Conservation (phyloP, 768 basidiomycete genomes). For the Termitomyces sp. region DNA sequence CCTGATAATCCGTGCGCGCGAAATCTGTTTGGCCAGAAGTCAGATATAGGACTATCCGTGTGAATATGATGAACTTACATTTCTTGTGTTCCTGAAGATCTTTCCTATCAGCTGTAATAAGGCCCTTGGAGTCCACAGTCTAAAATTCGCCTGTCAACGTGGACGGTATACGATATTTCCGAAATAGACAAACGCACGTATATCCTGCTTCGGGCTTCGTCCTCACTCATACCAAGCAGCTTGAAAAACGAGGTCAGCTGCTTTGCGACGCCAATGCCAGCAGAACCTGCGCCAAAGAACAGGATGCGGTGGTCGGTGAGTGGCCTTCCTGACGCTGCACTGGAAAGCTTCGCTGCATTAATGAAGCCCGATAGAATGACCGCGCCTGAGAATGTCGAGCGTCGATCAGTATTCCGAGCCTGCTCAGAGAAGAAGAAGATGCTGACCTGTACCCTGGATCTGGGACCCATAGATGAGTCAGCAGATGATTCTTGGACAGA, state of each 20-base stretch:
- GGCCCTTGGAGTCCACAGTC: constrained; percentile 77
- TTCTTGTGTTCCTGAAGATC: constrained; percentile 73
- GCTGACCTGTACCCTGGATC: constrained; percentile 62
- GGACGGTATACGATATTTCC: not conserved
- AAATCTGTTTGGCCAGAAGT: constrained; percentile 56
- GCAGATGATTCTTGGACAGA: not conserved
- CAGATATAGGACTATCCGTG: constrained; percentile 19
- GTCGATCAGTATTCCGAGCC: constrained; percentile 11
- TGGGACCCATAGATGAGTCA: constrained; percentile 20
- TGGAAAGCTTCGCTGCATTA: constrained; percentile 64
- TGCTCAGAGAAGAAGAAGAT: not conserved
- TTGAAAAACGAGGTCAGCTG: constrained; percentile 84
- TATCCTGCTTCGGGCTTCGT: constrained; percentile 64
- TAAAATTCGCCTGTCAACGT: constrained; percentile 20
- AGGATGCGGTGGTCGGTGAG: constrained; percentile 76
- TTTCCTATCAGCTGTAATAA: constrained; percentile 67
- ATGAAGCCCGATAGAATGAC: constrained; percentile 76
- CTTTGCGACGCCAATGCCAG: constrained; percentile 86
- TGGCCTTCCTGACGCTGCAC: constrained; percentile 48
- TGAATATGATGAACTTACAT: constrained; percentile 35
- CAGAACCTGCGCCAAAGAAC: constrained; percentile 89
- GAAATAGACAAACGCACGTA: constrained; percentile 42
- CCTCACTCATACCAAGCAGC: constrained; percentile 57
- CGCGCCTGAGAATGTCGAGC: constrained; percentile 38
- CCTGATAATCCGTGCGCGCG: constrained; percentile 66